These are phyloP conservation scores for Phialophora verrucosa DNA, from an alignment of 2,329 filamentous ascomycete species.

Conservation along the genomic window DNA sequence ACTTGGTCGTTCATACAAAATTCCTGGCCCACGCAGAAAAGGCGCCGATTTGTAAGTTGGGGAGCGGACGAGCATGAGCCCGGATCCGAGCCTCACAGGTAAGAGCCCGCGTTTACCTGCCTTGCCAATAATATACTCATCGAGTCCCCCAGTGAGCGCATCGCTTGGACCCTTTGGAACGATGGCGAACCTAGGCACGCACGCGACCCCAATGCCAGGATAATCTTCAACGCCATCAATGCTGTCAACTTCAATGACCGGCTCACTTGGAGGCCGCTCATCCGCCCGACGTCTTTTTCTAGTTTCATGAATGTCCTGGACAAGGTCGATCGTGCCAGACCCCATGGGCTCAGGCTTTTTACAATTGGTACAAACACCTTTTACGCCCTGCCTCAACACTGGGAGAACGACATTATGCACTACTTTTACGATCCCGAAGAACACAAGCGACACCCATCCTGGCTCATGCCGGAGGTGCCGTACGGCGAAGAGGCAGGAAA, in stretches of 20 bases:
- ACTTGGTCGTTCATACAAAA: background rate
- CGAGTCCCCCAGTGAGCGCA: background rate
- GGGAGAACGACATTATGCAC: background rate
- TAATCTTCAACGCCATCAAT: background rate
- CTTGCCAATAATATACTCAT: background rate
- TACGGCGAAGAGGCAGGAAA: background rate
- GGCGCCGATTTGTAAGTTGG: background rate
- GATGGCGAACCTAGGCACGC: background rate
- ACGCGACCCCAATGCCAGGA: background rate
- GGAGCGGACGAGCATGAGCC: background rate
- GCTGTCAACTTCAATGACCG: background rate
- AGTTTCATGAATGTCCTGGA: background rate
- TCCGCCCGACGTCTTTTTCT: too few species aligned
- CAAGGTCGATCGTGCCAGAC: background rate
- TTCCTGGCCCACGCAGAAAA: background rate
- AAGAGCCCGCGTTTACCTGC: background rate
- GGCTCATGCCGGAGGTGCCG: background rate
- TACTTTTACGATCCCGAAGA: background rate
- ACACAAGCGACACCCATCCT: conserved; percentile 5
- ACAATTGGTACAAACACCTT: background rate
- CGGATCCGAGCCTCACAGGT: background rate
- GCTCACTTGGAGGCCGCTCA: too few species aligned
- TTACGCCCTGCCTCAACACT: background rate
- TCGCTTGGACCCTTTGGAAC: background rate
- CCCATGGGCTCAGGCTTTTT: background rate